A percentile compares a stretch with the other conserved stretches of the same genome.
Evolutionary conservation across 192 early-diverging fungal genomes (phyloP).

Genomic region (Pilobolus umbonatus): DNA sequence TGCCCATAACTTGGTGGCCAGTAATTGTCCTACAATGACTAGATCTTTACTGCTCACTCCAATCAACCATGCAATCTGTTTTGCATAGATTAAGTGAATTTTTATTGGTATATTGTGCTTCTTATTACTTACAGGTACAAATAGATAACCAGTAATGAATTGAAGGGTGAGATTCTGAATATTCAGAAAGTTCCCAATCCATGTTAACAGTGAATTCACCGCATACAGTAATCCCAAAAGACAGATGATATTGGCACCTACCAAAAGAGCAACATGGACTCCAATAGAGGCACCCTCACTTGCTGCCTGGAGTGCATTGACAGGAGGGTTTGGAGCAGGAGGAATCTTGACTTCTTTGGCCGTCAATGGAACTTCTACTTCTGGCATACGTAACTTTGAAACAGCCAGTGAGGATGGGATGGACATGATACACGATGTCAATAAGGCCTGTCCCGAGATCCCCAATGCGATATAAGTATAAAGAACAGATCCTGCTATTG

Average conservation of each 20-base stretch:
- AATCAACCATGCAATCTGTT: conserved; percentile 58
- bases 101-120: too few species aligned
- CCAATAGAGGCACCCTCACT: conserved; percentile 80
- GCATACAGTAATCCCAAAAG: conserved; percentile 68
- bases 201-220: conserved; percentile 67
- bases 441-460: conserved; percentile 56
- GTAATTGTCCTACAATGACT: conserved; percentile 58
- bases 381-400: conserved; percentile 84
- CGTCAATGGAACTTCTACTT: conserved; percentile 77
- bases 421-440: conserved; percentile 89
- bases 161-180: conserved; percentile 58
- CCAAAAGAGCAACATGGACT: conserved; percentile 69
- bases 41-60: conserved; percentile 38
- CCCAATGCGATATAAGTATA: conserved; percentile 71
- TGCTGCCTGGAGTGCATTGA: conserved; percentile 75
- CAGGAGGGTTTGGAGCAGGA: conserved; percentile 53
- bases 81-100: too few species aligned
- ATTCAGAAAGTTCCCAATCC: conserved; percentile 61
- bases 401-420: conserved; percentile 79
- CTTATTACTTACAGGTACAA: conserved; percentile 74
- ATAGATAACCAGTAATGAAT: conserved; percentile 69
- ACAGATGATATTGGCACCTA: conserved; percentile 70
- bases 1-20: conserved; percentile 68
- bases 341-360: conserved; percentile 60
- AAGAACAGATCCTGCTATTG: conserved; percentile 80